phyloP scores from a whole-genome alignment of 371 early-diverging fungal species.

The Mortierella sp. region DNA sequence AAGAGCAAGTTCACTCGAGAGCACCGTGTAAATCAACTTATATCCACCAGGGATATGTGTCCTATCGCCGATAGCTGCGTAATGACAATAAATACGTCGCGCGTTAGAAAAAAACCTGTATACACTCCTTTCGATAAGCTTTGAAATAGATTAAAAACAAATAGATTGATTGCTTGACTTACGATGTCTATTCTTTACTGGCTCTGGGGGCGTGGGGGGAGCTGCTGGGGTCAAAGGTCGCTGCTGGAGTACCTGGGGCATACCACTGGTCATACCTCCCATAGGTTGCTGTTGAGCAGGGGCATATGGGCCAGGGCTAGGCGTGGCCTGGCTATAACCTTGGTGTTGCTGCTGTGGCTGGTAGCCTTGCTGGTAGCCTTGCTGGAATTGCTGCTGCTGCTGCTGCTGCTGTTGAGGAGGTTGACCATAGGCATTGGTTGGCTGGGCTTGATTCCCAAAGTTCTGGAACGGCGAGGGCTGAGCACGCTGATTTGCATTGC shows the following conservation, averaged over 20 bases:
- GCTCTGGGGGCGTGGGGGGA: conserved; percentile 57
- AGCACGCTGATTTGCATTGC: conserved; percentile 50
- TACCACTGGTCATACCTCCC: conserved; percentile 46
- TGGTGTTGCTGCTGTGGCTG: conserved; percentile 32
- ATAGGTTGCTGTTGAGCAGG: conserved; percentile 26
- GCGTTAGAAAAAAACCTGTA: background rate
- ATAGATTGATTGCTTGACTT: conserved; percentile 28
- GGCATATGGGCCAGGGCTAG: conserved; percentile 30
- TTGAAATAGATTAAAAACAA: too few relatives aligned
- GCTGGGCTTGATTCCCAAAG: conserved; percentile 21
- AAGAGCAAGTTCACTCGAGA: conserved; percentile 62
- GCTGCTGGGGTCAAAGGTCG: conserved; percentile 58
- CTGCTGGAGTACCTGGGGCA: conserved; percentile 52
- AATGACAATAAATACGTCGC: background rate
- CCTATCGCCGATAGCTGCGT: conserved; percentile 78
- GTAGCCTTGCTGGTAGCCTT: conserved; percentile 25
- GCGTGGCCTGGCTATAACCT: conserved; percentile 23
- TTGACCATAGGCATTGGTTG: conserved; percentile 29
- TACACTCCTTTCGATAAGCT: background rate
- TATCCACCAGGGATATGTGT: conserved; percentile 81
- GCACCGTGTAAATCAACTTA: conserved; percentile 66
- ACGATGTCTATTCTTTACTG: conserved; percentile 60
- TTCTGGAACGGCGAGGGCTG: conserved; percentile 41
- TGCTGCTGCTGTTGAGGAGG: conserved; percentile 30
- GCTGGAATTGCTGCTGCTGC: conserved; percentile 24